These are phyloP conservation scores for Stentor roeselii DNA, from an alignment of 73 alveolate genomes.

Conservation along the genomic window DNA sequence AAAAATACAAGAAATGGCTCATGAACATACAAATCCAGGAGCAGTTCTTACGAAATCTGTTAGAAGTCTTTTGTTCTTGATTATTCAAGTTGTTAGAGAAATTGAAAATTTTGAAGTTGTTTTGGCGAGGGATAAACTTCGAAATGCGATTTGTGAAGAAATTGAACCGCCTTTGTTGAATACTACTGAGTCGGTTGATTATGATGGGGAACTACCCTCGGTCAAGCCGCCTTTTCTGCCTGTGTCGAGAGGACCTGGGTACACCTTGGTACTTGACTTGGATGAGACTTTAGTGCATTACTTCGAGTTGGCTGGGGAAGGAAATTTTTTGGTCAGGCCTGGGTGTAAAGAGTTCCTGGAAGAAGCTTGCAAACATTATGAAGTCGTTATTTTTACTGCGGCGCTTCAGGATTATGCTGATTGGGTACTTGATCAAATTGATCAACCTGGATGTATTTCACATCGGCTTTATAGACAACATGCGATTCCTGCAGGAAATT, in stretches of 20 bases:
- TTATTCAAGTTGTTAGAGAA: constrained; percentile 14
- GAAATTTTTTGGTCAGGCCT: constrained; percentile 45
- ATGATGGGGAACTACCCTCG: not conserved
- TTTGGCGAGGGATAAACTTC: constrained; percentile 20
- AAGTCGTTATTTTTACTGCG: constrained; percentile 56
- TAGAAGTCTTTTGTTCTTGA: not conserved
- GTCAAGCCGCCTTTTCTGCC: constrained; percentile 6
- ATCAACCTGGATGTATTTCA: constrained; percentile 28
- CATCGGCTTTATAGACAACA: constrained; percentile 54
- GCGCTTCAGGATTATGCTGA: constrained; percentile 66
- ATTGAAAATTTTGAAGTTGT: constrained; percentile 19
- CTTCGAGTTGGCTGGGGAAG: constrained; percentile 54
- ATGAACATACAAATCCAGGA: constrained; percentile 10
- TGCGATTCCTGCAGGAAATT: constrained; percentile 34
- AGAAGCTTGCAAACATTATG: constrained; percentile 45
- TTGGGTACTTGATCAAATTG: constrained; percentile 54
- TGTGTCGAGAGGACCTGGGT: constrained; percentile 31
- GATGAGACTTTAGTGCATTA: constrained; percentile 76
- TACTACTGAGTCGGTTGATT: constrained; percentile 23
- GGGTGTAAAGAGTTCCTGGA: constrained; percentile 43
- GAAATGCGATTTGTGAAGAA: not conserved
- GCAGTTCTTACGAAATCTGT: constrained; percentile 3
- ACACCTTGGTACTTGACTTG: constrained; percentile 65
- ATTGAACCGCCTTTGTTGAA: constrained; percentile 20
- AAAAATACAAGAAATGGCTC: constrained; percentile 9